These are phyloP conservation scores for Lindgomyces ingoldianus DNA, from an alignment of 495 filamentous ascomycete genomes.

Conservation along the genomic window DNA sequence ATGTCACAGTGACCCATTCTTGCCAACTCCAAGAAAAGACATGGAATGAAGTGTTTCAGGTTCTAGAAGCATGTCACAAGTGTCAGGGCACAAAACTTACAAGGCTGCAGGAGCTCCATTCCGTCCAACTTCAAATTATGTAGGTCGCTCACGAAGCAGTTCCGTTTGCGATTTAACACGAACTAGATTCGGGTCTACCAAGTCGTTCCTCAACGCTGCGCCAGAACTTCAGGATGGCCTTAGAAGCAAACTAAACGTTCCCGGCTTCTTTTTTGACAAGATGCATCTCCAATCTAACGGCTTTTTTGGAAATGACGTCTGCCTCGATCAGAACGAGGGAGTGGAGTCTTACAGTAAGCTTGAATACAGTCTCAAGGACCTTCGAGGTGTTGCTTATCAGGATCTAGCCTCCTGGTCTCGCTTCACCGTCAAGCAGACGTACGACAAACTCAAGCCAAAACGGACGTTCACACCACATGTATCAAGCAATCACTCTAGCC, in stretches of 20 bases:
- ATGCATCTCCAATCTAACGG: slow-evolving; percentile 16
- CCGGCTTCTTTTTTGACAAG: slow-evolving; percentile 8
- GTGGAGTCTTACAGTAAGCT: slow-evolving; percentile 3
- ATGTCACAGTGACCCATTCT: neutral
- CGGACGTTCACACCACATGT: slow-evolving; percentile 13
- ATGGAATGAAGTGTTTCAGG: slow-evolving; percentile 2
- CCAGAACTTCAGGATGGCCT: slow-evolving; percentile 8
- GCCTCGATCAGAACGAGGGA: neutral
- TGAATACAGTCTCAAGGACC: neutral
- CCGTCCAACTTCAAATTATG: neutral
- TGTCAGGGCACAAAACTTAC: neutral
- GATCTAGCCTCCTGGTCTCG: slow-evolving; percentile 3
- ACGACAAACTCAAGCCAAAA: slow-evolving; percentile 10
- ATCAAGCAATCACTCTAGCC: neutral
- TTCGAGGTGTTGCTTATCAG: neutral
- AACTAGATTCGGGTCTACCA: slow-evolving; percentile 7
- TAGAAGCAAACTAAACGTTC: slow-evolving; percentile 2
- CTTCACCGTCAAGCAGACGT: slow-evolving; percentile 16
- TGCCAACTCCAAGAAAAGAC: neutral
- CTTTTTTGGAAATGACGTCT: slow-evolving; percentile 5
- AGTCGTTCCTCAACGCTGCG: slow-evolving; percentile 3
- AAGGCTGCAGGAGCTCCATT: neutral
- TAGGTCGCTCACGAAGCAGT: neutral
- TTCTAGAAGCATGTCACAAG: neutral
- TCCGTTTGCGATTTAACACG: neutral